Conservation (phyloP, 2,329 filamentous ascomycete genomes). For the Hypoxylon sp. region DNA sequence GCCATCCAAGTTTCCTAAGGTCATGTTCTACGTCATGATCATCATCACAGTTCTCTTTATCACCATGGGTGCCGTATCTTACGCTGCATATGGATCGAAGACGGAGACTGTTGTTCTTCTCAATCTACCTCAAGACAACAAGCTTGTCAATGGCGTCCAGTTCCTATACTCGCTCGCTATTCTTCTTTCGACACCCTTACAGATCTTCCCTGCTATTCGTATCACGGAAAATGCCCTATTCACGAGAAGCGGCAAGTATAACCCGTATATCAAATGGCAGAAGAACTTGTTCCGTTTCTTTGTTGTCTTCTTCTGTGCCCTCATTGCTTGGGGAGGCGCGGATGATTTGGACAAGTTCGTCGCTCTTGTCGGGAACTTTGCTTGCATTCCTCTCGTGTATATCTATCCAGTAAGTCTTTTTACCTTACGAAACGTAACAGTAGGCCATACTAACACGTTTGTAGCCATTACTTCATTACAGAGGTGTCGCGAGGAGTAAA, state of each 20-base stretch:
- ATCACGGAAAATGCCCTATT: constrained; percentile 97
- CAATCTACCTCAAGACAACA: constrained; percentile 95
- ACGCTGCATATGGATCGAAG: constrained; percentile 93
- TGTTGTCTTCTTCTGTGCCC: constrained; percentile 86
- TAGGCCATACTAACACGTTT: constrained; percentile 52
- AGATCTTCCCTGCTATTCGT: constrained; percentile 97
- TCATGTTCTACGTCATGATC: constrained; percentile 92
- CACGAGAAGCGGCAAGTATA: constrained; percentile 95
- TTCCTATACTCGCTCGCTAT: constrained; percentile 99
- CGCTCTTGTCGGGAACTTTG: constrained; percentile 94
- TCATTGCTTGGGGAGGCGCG: constrained; percentile 92
- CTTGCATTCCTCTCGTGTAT: constrained; percentile 95
- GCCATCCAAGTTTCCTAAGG: constrained; percentile 89
- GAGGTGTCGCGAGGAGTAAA: constrained; percentile 78
- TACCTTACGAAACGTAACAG: not conserved
- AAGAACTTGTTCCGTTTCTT: constrained; percentile 98
- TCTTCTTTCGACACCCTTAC: constrained; percentile 91
- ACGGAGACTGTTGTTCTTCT: constrained; percentile 97
- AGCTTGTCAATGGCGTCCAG: constrained; percentile 94
- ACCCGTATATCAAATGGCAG: constrained; percentile 99
- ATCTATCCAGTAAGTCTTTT: constrained; percentile 90
- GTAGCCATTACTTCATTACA: constrained; percentile 91
- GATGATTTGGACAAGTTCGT: constrained; percentile 98
- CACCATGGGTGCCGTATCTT: constrained; percentile 92
- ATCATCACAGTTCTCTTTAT: constrained; percentile 94